Base-by-base conservation (phyloP, 176 grass and related monocot species). In the Bromus sterilis region DNA sequence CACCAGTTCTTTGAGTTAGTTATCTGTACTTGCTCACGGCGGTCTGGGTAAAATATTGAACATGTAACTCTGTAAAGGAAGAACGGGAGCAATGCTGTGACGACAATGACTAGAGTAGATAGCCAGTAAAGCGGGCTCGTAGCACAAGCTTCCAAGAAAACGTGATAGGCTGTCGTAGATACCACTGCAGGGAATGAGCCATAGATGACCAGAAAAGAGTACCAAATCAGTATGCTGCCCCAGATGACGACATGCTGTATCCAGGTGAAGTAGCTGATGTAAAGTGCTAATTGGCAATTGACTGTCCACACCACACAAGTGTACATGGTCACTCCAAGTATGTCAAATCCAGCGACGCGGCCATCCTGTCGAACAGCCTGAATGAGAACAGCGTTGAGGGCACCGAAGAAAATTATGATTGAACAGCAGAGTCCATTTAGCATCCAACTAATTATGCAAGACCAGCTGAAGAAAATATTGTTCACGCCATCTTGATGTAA, bases 281-380 rank as follows among this genome's bases (percentile, higher is more conserved):
- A 94, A 33, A 97, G 85, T 41, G 87, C 94, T 75, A 97, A 69
- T 41, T 94, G 94, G 64, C 92, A 92, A 77, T 97, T 97, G 58
- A 97, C 94, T 1, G 93, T 89, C 94, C 94, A 97, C 25, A 97
- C 86, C 5, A 97, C 94, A n/a, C 92, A 94, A 63, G 85, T 84
- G 81, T 97, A 97, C 94, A 97, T 94, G 75, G 86, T 90, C 77
- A 87, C 86, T 44, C 94, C 94, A 32, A 97, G 86, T 20, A 97
- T 85, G 49, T 92, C 87, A 21, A 87, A 74, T 31, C 83, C 83
- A 63, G 87, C 89, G 42, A 88, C 78, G 0, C 87, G 78, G 10
- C 94, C 94, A 89, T 85, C 89, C 72, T 65, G 75, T 58, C 88
- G 82, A 63, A 94, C 91, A 73, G 92, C 92, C 69, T 92, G 90